phyloP scores from a whole-genome alignment of 2,329 filamentous ascomycete genomes.

The Cladosporium colombiae region DNA sequence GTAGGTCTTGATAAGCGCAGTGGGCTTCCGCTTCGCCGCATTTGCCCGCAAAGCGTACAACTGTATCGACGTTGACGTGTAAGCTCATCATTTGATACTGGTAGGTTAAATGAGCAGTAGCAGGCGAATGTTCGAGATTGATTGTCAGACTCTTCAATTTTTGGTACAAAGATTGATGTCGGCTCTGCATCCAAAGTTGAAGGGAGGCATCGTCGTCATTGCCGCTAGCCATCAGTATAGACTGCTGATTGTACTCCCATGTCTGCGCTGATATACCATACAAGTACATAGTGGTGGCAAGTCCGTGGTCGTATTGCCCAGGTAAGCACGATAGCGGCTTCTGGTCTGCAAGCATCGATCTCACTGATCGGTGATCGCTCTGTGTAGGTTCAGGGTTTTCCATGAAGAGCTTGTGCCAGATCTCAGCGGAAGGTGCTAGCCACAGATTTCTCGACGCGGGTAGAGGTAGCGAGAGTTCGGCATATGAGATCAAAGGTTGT shows the following conservation, averaged over 20 bases:
- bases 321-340: slow-evolving; percentile 21
- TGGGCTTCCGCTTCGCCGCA: slow-evolving; percentile 28
- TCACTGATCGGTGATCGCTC: slow-evolving; percentile 16
- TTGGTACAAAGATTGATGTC: slow-evolving; percentile 22
- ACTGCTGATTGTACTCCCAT: slow-evolving; percentile 27
- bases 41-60: slow-evolving; percentile 27
- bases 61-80: slow-evolving; percentile 24
- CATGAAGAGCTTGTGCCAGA: slow-evolving; percentile 21
- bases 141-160: slow-evolving; percentile 19
- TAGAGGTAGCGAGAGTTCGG: slow-evolving; percentile 25
- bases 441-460: slow-evolving; percentile 24
- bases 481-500: slow-evolving; percentile 27
- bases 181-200: slow-evolving; percentile 27
- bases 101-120: slow-evolving; percentile 18
- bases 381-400: neutral
- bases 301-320: slow-evolving; percentile 18
- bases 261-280: slow-evolving; percentile 26
- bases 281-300: slow-evolving; percentile 22
- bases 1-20: slow-evolving; percentile 25
- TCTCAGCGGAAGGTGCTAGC: slow-evolving; percentile 25
- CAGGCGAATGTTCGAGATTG: slow-evolving; percentile 5
- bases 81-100: slow-evolving; percentile 27
- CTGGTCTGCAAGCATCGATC: slow-evolving; percentile 20
- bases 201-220: slow-evolving; percentile 22
- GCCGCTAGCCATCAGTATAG: slow-evolving; percentile 14